phyloP scores from a whole-genome alignment of 2,329 filamentous ascomycete genomes.

The Penicillium hordei region DNA sequence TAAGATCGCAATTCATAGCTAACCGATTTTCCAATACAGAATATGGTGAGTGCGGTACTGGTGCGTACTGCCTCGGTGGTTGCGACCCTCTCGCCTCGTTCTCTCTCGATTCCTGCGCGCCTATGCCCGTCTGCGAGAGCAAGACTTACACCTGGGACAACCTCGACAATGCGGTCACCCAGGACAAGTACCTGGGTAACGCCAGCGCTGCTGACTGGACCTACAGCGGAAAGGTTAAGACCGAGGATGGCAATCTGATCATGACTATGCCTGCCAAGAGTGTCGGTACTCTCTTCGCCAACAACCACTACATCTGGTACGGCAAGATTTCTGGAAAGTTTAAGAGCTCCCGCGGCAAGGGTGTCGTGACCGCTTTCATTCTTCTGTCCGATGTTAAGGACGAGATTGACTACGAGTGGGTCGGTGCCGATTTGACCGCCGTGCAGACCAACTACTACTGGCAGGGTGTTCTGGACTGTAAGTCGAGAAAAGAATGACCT shows the following conservation, averaged over 20 bases:
- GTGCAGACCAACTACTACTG: constrained; percentile 97
- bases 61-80: constrained; percentile 92
- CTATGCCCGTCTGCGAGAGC: constrained; percentile 76
- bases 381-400: constrained; percentile 94
- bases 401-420: constrained; percentile 96
- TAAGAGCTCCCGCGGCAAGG: constrained; percentile 78
- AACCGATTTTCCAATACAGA: constrained; percentile 52
- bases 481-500: constrained; percentile 40
- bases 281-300: constrained; percentile 82
- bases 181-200: constrained; percentile 84
- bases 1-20: constrained; percentile 3
- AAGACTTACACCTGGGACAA: constrained; percentile 71
- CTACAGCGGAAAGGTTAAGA: constrained; percentile 71
- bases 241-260: constrained; percentile 63
- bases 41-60: constrained; percentile 89
- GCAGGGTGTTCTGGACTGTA: constrained; percentile 89
- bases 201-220: constrained; percentile 81
- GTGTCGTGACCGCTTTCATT: constrained; percentile 97
- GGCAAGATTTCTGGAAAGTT: constrained; percentile 83
- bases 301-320: constrained; percentile 93
- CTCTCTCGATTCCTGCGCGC: constrained; percentile 79
- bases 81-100: constrained; percentile 87
- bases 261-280: constrained; percentile 87
- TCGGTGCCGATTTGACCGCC: constrained; percentile 73
- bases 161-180: constrained; percentile 67